These are phyloP conservation scores for Zopfia rhizophila DNA, from an alignment of 2,329 filamentous ascomycete genomes.

Conservation along the genomic window DNA sequence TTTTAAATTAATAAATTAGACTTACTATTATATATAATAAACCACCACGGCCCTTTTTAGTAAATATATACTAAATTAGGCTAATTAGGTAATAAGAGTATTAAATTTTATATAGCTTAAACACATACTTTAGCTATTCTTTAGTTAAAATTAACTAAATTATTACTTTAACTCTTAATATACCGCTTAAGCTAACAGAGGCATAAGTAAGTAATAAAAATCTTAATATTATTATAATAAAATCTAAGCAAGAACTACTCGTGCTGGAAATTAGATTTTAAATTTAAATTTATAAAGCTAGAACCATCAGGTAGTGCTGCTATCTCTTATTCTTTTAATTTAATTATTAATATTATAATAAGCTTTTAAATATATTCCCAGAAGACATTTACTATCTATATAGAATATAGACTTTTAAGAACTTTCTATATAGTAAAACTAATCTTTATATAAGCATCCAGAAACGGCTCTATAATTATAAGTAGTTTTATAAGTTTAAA, in stretches of 20 bases:
- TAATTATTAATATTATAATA: constrained; percentile 40
- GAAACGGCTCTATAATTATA: constrained; percentile 12
- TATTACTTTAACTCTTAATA: constrained; percentile 37
- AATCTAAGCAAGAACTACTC: constrained; percentile 35
- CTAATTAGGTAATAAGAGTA: constrained; percentile 44
- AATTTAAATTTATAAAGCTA: constrained; percentile 22
- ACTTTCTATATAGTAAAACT: constrained; percentile 45
- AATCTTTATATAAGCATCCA: constrained; percentile 32
- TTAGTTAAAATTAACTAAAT: constrained; percentile 45
- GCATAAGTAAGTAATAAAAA: constrained; percentile 50
- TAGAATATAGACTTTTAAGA: constrained; percentile 47
- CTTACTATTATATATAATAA: constrained; percentile 43
- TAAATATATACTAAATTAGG: constrained; percentile 38
- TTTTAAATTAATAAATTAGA: too few species aligned
- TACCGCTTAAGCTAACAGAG: constrained; percentile 43
- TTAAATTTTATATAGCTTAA: constrained; percentile 43
- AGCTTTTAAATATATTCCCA: constrained; percentile 49
- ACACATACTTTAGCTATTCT: constrained; percentile 46
- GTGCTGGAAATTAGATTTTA: constrained; percentile 9
- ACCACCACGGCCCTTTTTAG: constrained; percentile 53
- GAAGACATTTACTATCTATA: constrained; percentile 40
- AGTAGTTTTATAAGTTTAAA: neutral
- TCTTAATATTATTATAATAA: constrained; percentile 43
- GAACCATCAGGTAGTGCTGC: constrained; percentile 37
- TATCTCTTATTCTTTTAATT: constrained; percentile 46